Conservation (phyloP, 2,329 filamentous ascomycete species). For the Sphaceloma murrayae region DNA sequence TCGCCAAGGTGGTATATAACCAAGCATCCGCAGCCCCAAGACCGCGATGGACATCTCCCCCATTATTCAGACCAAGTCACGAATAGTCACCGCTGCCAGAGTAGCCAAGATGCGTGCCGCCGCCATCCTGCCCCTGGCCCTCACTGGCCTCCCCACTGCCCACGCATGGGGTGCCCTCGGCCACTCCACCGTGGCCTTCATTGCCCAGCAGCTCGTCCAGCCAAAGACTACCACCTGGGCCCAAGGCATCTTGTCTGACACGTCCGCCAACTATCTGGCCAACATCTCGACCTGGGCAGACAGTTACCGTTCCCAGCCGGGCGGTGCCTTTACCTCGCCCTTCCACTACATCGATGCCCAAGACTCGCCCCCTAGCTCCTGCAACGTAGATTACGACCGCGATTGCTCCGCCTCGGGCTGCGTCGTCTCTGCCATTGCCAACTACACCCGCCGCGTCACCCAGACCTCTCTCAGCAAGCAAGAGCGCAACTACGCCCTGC, state of each 20-base stretch:
- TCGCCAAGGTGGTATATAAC: conserved; percentile 12
- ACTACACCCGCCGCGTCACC: conserved; percentile 30
- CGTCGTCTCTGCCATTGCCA: conserved; percentile 35
- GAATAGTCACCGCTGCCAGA: too few relatives aligned
- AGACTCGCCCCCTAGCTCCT: conserved; percentile 24
- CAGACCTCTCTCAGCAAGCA: conserved; percentile 27
- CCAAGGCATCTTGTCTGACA: conserved; percentile 34
- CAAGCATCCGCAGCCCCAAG: conserved; percentile 1
- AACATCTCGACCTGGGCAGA: conserved; percentile 48
- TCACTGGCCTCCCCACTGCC: conserved; percentile 19
- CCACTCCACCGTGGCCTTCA: conserved; percentile 46
- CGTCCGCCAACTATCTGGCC: conserved; percentile 40
- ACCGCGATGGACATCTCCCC: conserved; percentile 14
- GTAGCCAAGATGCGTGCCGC: conserved; percentile 15
- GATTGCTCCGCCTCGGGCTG: conserved; percentile 34
- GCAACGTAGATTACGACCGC: conserved; percentile 30
- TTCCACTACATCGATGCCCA: conserved; percentile 45
- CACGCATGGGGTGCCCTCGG: conserved; percentile 45
- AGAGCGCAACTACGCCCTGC: conserved; percentile 34
- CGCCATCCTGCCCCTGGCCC: conserved; percentile 8
- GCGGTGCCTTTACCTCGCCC: conserved; percentile 38
- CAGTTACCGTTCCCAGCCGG: conserved; percentile 40
- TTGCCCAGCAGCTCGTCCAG: conserved; percentile 42
- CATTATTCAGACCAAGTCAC: too few relatives aligned
- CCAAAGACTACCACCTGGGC: conserved; percentile 37